Conservation (phyloP, 257 asterid species). For the Coffea canephora region DNA sequence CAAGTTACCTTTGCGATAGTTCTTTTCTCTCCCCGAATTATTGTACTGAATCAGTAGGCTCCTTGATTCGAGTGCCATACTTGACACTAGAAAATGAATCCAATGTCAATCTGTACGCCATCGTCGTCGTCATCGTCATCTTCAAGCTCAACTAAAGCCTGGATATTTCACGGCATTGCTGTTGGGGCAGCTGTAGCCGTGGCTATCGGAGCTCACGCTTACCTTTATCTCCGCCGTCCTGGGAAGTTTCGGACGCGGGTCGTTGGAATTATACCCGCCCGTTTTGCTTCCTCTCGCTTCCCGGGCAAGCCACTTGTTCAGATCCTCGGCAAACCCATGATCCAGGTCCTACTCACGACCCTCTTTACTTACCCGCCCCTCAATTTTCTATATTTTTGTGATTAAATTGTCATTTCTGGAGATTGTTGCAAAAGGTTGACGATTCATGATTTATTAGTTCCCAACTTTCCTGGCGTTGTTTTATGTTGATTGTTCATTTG, state of each 20-base stretch:
- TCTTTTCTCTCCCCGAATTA: background rate
- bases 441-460: too few relatives aligned
- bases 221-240: conserved; percentile 47
- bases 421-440: too few relatives aligned
- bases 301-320: conserved; percentile 79
- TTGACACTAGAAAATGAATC: background rate
- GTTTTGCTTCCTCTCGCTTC: conserved; percentile 88
- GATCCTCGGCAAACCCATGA: conserved; percentile 96
- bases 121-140: conserved; percentile 38
- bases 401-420: background rate
- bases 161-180: conserved; percentile 56
- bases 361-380: background rate
- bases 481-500: too few relatives aligned
- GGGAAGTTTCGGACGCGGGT: conserved; percentile 67
- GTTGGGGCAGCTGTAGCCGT: conserved; percentile 52
- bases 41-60: background rate
- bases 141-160: conserved; percentile 44
- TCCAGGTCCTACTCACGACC: conserved; percentile 52
- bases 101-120: conserved; percentile 46
- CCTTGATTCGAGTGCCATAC: background rate
- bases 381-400: background rate
- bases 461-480: too few relatives aligned
- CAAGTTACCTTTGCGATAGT: too few relatives aligned
- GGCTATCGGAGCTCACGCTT: conserved; percentile 64
- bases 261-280: conserved; percentile 90